phyloP scores from a whole-genome alignment of 2,329 filamentous ascomycete species.

The Xenoacremonium recifei region DNA sequence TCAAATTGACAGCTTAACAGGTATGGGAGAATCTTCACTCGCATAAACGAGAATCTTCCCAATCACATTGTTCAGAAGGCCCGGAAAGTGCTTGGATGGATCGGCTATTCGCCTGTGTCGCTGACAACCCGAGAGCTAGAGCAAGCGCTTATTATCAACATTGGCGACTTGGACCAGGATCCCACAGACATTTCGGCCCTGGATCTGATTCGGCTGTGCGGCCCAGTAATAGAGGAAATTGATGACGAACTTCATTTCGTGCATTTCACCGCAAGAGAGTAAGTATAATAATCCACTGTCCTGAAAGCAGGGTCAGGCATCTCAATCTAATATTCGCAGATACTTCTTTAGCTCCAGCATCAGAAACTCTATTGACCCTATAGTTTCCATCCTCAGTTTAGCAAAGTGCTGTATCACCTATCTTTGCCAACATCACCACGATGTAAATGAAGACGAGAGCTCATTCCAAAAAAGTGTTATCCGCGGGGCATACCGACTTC shows the following conservation, averaged over 20 bases:
- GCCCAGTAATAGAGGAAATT: constrained; percentile 29
- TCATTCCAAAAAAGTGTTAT: neutral
- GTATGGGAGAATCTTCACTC: neutral
- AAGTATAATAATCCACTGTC: constrained; percentile 1
- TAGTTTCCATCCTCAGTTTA: neutral
- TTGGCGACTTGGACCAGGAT: neutral
- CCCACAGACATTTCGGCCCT: neutral
- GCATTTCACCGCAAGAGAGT: constrained; percentile 33
- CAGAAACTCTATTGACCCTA: constrained; percentile 1
- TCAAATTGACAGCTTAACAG: neutral
- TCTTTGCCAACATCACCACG: constrained; percentile 1
- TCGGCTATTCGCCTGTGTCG: constrained; percentile 14
- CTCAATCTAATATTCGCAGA: constrained; percentile 1
- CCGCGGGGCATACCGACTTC: neutral
- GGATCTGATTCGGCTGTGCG: constrained; percentile 22
- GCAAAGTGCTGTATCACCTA: constrained; percentile 11
- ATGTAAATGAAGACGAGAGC: neutral
- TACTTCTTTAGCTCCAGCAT: constrained; percentile 6
- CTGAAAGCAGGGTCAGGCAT: neutral
- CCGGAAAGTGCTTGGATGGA: constrained; percentile 15
- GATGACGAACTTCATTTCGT: constrained; percentile 29
- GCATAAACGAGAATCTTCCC: neutral
- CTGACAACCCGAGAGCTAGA: constrained; percentile 16
- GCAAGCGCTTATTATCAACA: constrained; percentile 8
- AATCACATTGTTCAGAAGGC: constrained; percentile 5